phyloP scores from a whole-genome alignment of 164 flowering plant genomes.

The Magnolia changhungtana region DNA sequence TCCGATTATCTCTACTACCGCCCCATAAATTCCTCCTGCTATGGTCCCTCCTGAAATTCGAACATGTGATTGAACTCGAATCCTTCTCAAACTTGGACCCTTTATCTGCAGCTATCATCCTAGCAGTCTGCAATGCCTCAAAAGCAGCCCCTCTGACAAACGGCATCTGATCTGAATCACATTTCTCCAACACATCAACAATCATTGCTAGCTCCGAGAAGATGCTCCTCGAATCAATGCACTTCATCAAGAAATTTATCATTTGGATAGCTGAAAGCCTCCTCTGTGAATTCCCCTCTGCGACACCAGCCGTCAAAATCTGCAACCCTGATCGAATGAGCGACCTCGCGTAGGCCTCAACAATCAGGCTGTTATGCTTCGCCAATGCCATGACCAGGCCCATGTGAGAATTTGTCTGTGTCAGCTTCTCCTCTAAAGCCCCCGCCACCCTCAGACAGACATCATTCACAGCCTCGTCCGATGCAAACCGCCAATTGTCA shows the following conservation, averaged over 20 bases:
- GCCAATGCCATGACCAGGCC: slow-evolving; percentile 80
- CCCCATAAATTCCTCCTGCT: slow-evolving; percentile 13
- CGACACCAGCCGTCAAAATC: slow-evolving; percentile 53
- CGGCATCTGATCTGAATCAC: slow-evolving; percentile 72
- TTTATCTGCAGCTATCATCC: slow-evolving; percentile 41
- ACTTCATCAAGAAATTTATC: slow-evolving; percentile 82
- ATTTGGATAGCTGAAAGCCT: slow-evolving; percentile 76
- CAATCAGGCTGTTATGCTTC: slow-evolving; percentile 52
- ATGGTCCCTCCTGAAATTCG: slow-evolving; percentile 37
- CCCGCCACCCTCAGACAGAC: slow-evolving; percentile 77
- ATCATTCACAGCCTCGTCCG: slow-evolving; percentile 76
- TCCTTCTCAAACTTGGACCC: slow-evolving; percentile 39
- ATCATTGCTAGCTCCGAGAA: slow-evolving; percentile 62
- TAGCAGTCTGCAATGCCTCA: slow-evolving; percentile 84
- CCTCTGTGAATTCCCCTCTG: slow-evolving; percentile 74
- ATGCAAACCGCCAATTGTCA: slow-evolving; percentile 92
- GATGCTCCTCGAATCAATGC: slow-evolving; percentile 71
- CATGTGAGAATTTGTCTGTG: slow-evolving; percentile 80
- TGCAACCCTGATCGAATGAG: slow-evolving; percentile 60
- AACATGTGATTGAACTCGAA: slow-evolving; percentile 43
- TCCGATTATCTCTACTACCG: slow-evolving; percentile 12
- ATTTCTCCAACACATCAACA: slow-evolving; percentile 75
- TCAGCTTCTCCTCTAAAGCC: slow-evolving; percentile 71
- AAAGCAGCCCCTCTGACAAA: slow-evolving; percentile 87
- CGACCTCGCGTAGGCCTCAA: slow-evolving; percentile 87